Evolutionary conservation across 2,329 filamentous ascomycete genomes (phyloP).

Genomic region (Aspergillus alliaceus): DNA sequence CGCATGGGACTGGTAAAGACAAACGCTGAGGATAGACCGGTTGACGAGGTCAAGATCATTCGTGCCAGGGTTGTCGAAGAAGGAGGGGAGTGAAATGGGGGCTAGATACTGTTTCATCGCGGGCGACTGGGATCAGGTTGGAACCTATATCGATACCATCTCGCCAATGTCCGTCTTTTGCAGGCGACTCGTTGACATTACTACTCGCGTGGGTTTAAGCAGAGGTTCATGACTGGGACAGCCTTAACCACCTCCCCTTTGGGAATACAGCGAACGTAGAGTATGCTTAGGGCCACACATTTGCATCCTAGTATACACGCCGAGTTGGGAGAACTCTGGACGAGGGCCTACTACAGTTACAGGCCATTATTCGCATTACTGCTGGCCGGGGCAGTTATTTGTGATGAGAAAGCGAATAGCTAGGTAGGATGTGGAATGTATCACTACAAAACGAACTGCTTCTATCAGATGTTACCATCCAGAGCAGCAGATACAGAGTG

Average conservation of each 20-base stretch:
- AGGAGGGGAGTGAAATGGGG: constrained; percentile 41
- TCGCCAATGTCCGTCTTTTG: not conserved
- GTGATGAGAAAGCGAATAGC: constrained; percentile 1
- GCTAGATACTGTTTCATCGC: not conserved
- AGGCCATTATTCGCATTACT: not conserved
- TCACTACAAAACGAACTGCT: constrained; percentile 76
- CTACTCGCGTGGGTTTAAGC: not conserved
- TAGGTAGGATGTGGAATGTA: constrained; percentile 52
- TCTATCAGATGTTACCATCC: constrained; percentile 70
- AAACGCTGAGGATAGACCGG: constrained; percentile 73
- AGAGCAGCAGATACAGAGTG: constrained; percentile 88
- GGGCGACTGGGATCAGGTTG: not conserved
- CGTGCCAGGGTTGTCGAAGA: constrained; percentile 69
- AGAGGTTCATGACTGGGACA: not conserved
- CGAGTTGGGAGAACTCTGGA: not conserved
- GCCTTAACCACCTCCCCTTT: not conserved
- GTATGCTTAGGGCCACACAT: not conserved
- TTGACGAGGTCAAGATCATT: constrained; percentile 78
- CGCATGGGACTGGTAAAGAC: constrained; percentile 88
- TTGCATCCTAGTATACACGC: not conserved
- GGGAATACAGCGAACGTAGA: not conserved
- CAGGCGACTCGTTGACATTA: not conserved
- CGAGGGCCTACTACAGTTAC: not conserved
- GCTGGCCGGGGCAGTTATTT: not conserved
- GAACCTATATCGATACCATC: not conserved